Evolutionary conservation across 177 flowering plant species (phyloP).

Genomic region (Vitis hybrid): DNA sequence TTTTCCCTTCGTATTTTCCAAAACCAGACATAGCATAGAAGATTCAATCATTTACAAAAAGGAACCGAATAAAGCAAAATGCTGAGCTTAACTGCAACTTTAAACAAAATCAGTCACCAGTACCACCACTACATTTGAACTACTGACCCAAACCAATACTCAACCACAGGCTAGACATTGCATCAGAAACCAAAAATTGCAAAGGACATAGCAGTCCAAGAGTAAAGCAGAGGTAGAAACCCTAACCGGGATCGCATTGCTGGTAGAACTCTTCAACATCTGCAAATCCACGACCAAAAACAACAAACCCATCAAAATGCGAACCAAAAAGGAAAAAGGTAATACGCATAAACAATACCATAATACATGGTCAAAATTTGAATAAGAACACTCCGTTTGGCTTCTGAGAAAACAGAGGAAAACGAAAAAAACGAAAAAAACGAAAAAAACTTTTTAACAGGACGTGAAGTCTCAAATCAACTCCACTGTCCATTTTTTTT

Average conservation of each 20-base stretch:
- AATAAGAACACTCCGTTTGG: not conserved
- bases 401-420: not conserved
- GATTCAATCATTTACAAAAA: not conserved
- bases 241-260: conserved; percentile 90
- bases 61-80: not conserved
- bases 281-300: conserved; percentile 26
- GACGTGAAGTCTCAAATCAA: too few species aligned
- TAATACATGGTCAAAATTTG: not conserved
- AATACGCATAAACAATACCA: conserved; percentile 10
- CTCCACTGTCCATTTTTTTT: too few species aligned
- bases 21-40: not conserved
- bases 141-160: not conserved
- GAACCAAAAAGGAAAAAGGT: conserved; percentile 3
- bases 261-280: conserved; percentile 73
- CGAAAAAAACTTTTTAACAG: not conserved
- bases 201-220: not conserved
- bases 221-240: conserved; percentile 20
- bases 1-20: not conserved
- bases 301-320: conserved; percentile 4
- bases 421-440: not conserved
- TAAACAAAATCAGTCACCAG: not conserved
- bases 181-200: not conserved
- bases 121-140: not conserved
- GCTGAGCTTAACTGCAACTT: not conserved
- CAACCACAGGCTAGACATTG: not conserved